Evolutionary conservation across 345 rosid species (phyloP).

Genomic region (Linum lewisii): DNA sequence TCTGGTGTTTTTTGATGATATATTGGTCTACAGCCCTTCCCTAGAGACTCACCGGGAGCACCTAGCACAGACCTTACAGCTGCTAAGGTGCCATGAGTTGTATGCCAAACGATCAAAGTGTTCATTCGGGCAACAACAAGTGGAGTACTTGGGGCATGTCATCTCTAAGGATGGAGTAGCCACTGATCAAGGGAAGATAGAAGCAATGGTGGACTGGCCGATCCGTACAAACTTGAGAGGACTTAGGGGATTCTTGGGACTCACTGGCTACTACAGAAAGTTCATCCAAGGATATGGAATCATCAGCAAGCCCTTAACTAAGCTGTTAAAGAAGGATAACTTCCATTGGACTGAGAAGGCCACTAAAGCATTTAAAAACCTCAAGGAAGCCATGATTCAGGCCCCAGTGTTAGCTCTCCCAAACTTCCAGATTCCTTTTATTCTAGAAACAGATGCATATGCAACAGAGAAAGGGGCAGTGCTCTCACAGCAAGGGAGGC

Average conservation of each 20-base stretch:
- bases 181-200: background rate
- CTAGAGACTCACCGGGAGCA: background rate
- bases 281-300: no score
- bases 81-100: background rate
- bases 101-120: background rate
- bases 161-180: background rate
- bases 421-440: background rate
- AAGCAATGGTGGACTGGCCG: background rate
- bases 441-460: background rate
- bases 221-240: background rate
- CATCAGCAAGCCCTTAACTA: no score
- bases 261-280: no score
- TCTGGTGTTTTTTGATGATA: background rate
- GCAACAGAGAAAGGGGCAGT: background rate
- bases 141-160: background rate
- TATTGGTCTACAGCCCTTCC: background rate
- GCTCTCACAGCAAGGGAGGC: background rate
- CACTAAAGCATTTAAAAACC: background rate
- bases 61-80: background rate
- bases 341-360: no score
- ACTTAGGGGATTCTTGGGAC: background rate
- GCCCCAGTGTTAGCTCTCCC: background rate
- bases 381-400: background rate
- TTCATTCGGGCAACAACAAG: background rate
- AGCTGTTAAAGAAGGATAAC: no score